Evolutionary conservation across 768 basidiomycete species (phyloP).

Genomic region (Hypsizygus marmoreus): DNA sequence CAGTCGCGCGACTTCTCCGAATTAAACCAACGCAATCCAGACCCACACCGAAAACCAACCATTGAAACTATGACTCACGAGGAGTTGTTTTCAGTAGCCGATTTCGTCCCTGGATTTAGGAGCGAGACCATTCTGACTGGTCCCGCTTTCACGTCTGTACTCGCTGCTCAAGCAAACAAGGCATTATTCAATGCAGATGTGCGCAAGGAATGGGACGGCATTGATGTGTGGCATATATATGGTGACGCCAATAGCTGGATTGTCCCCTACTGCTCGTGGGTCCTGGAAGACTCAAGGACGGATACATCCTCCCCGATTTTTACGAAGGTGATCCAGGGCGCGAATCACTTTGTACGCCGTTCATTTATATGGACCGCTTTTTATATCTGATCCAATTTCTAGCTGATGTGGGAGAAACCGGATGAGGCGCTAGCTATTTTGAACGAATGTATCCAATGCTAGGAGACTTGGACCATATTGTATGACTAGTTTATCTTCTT

Average conservation of each 20-base stretch:
- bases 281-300: constrained; percentile 5
- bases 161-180: constrained; percentile 3
- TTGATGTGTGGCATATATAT: neutral
- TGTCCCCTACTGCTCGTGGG: constrained; percentile 4
- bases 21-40: neutral
- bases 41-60: neutral
- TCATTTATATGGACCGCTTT: too few species aligned
- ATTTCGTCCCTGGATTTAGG: neutral
- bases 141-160: neutral
- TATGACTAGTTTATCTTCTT: too few species aligned
- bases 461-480: too few species aligned
- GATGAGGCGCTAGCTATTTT: too few species aligned
- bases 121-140: neutral
- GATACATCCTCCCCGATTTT: neutral
- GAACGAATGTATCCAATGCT: too few species aligned
- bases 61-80: neutral
- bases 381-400: too few species aligned
- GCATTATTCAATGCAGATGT: neutral
- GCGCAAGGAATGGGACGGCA: constrained; percentile 3
- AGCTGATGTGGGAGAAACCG: too few species aligned
- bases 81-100: neutral
- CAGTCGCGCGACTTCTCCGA: constrained; percentile 1
- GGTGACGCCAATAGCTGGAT: constrained; percentile 8
- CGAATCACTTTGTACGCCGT: constrained; percentile 12
- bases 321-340: constrained; percentile 1